These are phyloP conservation scores for Mycena galopus DNA, from an alignment of 768 basidiomycete species.

Conservation along the genomic window DNA sequence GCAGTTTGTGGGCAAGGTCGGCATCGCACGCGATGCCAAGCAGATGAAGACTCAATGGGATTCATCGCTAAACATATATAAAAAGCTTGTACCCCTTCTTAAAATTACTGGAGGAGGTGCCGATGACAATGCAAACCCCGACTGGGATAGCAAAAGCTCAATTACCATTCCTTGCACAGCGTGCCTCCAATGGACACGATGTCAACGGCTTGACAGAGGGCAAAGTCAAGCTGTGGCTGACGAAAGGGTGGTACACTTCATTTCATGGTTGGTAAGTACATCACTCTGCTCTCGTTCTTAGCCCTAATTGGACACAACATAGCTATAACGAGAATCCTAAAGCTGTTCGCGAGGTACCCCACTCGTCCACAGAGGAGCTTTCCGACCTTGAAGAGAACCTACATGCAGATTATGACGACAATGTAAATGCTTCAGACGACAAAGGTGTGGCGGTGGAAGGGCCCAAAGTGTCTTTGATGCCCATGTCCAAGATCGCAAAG, in stretches of 20 bases:
- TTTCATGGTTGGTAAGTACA: conserved; percentile 5
- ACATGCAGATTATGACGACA: too few relatives aligned
- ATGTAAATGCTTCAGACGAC: too few relatives aligned
- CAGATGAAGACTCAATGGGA: conserved; percentile 19
- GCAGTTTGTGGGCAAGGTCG: conserved; percentile 6
- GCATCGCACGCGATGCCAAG: not conserved
- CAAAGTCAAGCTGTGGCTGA: conserved; percentile 12
- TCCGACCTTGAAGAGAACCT: conserved; percentile 4
- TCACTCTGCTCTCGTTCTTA: not conserved
- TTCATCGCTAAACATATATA: conserved; percentile 1
- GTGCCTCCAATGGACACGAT: not conserved
- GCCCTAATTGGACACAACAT: not conserved
- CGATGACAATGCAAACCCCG: conserved; percentile 1
- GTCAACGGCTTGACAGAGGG: conserved; percentile 2
- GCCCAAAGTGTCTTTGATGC: too few relatives aligned
- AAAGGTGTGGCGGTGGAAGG: too few relatives aligned
- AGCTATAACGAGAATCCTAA: conserved; percentile 10
- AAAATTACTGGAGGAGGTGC: conserved; percentile 24
- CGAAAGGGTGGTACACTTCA: not conserved
- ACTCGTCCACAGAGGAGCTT: conserved; percentile 13
- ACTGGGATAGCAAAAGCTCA: conserved; percentile 7
- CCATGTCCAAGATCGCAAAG: not conserved
- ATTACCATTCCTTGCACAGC: conserved; percentile 4
- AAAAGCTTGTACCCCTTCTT: conserved; percentile 19
- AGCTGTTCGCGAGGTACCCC: conserved; percentile 1